Evolutionary conservation across 2,329 filamentous ascomycete genomes (phyloP).

Genomic region (Eutypa lata): DNA sequence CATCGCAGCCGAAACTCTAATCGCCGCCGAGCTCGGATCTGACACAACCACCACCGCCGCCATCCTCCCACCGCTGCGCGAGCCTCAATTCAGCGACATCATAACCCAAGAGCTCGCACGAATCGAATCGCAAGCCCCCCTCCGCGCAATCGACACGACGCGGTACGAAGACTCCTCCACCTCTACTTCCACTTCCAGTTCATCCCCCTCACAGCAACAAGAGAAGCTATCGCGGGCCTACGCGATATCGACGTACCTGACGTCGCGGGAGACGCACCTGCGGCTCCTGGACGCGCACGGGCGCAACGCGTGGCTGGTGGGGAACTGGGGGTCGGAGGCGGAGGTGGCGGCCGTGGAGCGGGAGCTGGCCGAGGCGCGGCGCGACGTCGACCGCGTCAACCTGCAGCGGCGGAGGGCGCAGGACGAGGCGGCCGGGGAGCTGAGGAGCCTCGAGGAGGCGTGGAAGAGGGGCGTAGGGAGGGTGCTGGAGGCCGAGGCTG

Average conservation of each 20-base stretch:
- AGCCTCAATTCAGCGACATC: slow-evolving; percentile 60
- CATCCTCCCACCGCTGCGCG: slow-evolving; percentile 51
- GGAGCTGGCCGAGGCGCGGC: slow-evolving; percentile 66
- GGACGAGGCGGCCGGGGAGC: slow-evolving; percentile 68
- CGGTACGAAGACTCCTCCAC: slow-evolving; percentile 72
- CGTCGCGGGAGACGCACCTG: slow-evolving; percentile 54
- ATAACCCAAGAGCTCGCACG: slow-evolving; percentile 67
- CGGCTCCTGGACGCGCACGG: slow-evolving; percentile 76
- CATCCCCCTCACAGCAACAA: slow-evolving; percentile 45
- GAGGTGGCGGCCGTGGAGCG: slow-evolving; percentile 67
- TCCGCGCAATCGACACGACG: slow-evolving; percentile 66
- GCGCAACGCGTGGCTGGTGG: slow-evolving; percentile 87
- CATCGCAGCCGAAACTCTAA: slow-evolving; percentile 64
- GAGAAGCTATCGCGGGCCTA: slow-evolving; percentile 57
- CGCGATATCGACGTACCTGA: slow-evolving; percentile 50
- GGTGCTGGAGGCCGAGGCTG: slow-evolving; percentile 83
- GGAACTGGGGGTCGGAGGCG: slow-evolving; percentile 76
- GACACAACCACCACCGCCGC: slow-evolving; percentile 48
- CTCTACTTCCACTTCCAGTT: slow-evolving; percentile 37
- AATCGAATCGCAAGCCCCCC: slow-evolving; percentile 56
- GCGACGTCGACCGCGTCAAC: slow-evolving; percentile 71
- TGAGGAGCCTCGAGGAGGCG: slow-evolving; percentile 68
- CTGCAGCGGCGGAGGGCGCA: slow-evolving; percentile 67
- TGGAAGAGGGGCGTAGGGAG: slow-evolving; percentile 78
- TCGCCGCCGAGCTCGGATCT: slow-evolving; percentile 59